These are phyloP conservation scores for Metarhizium album DNA, from an alignment of 2,329 filamentous ascomycete genomes.

Conservation along the genomic window DNA sequence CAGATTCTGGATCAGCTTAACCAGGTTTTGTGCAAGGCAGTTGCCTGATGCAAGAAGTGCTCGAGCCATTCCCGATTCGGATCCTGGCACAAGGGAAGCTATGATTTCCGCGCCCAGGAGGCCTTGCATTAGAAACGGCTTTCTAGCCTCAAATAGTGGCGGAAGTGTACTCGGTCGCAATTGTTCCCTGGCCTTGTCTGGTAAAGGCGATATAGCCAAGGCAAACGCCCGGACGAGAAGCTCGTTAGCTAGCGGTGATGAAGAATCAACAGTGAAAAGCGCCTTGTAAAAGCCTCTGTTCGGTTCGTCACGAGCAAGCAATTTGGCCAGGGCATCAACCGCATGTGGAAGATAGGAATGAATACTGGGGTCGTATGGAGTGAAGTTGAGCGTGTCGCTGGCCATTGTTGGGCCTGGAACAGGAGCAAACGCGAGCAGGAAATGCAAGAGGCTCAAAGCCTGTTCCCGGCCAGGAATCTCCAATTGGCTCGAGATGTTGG, in stretches of 20 bases:
- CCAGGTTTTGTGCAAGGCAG: conserved; percentile 71
- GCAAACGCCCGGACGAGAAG: conserved; percentile 80
- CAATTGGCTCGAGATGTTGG: conserved; percentile 73
- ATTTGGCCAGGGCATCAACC: conserved; percentile 80
- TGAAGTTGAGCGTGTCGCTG: conserved; percentile 58
- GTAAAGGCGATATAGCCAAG: conserved; percentile 74
- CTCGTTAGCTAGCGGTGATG: conserved; percentile 56
- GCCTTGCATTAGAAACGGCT: conserved; percentile 85
- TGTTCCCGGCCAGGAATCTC: conserved; percentile 81
- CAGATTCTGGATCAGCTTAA: conserved; percentile 63
- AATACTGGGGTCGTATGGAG: conserved; percentile 65
- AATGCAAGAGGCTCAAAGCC: conserved; percentile 74
- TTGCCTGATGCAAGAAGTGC: conserved; percentile 77
- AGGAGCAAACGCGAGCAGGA: conserved; percentile 83
- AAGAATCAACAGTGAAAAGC: conserved; percentile 66
- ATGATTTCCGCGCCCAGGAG: conserved; percentile 85
- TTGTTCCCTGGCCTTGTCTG: conserved; percentile 46
- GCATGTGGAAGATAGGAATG: conserved; percentile 86
- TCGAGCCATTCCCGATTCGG: conserved; percentile 62
- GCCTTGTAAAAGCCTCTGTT: conserved; percentile 77
- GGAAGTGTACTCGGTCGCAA: conserved; percentile 49
- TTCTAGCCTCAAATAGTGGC: conserved; percentile 67
- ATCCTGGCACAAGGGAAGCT: conserved; percentile 58
- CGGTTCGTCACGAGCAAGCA: conserved; percentile 85
- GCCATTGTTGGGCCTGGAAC: conserved; percentile 53